Conservation (phyloP, 2,329 filamentous ascomycete genomes). For the Aschersonia sp. region DNA sequence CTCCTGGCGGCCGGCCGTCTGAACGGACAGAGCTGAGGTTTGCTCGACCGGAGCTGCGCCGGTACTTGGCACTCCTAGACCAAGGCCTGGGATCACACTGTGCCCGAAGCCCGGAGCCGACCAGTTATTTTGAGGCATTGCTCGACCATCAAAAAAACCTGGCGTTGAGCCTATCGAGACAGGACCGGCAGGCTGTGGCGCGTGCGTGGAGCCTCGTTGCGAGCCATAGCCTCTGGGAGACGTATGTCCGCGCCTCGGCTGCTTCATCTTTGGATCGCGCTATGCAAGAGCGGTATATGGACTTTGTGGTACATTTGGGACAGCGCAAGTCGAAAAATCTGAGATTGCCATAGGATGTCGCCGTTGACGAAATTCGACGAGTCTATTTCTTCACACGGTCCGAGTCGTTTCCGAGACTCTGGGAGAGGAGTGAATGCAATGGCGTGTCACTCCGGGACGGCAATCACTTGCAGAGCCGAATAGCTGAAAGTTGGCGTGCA, state of each 20-base stretch:
- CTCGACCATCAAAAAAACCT: not conserved
- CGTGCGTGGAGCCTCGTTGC: conserved; percentile 7
- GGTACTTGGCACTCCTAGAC: conserved; percentile 12
- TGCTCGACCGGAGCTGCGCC: conserved; percentile 1
- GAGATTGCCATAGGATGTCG: no score
- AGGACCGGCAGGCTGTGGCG: conserved; percentile 2
- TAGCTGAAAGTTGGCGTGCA: no score
- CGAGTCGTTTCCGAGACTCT: no score
- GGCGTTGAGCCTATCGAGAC: not conserved
- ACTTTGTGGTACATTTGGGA: not conserved
- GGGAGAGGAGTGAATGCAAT: no score
- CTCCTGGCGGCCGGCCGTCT: not conserved
- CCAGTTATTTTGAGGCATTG: conserved; percentile 7
- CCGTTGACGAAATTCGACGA: no score
- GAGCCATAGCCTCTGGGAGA: conserved; percentile 9
- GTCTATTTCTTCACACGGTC: no score
- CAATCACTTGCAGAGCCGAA: no score
- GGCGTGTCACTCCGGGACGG: no score
- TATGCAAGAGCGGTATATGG: not conserved
- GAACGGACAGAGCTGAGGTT: conserved; percentile 1
- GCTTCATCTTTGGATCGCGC: conserved; percentile 12
- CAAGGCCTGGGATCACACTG: conserved; percentile 19
- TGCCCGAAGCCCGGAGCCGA: conserved; percentile 9
- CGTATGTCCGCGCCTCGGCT: conserved; percentile 13
- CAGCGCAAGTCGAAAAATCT: not conserved